Base-by-base conservation (phyloP, 768 basidiomycete genomes). In the Tulasnella sp. region DNA sequence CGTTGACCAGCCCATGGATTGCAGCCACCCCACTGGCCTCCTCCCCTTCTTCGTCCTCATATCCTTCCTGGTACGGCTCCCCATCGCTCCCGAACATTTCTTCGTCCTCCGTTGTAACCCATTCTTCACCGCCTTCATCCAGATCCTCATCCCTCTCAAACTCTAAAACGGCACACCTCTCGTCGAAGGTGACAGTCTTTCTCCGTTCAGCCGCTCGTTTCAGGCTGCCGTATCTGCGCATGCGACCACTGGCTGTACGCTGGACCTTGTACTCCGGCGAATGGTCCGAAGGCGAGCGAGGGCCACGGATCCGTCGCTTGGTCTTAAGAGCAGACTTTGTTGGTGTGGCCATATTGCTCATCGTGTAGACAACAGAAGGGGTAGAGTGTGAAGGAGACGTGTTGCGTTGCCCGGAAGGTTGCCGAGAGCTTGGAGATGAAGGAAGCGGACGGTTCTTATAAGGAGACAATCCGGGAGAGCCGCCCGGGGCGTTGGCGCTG, bases 131-230 rank as follows among this genome's bases (percentile, higher is more conserved):
- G 25, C 44, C 53, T n/a, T 27, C 43, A 3, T 58, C 46, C 22
- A 51, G 55, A 22, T 45, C 30, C 21, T 42, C 78, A 11, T 80
- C 84, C 19, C 76, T 72, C 59, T 87, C 83, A 67, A 87, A 89
- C 66, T 90, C 87, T 29, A 90, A 70, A 10, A 92, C 87, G 62
- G 92, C 88, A 63, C 85, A 87, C 10, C 80, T 77, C 62, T 87
- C 84, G 67, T 84, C 78, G 60, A 86, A 92, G 1, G 80, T 85
- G 25, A 92, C 90, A 0, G 80, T 89, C 69, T 89, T 91, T 62
- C 85, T 70, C 27, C 80, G 76, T 64, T 80, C 66, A 76, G 29
- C 68, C 64, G 46, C 67, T 65, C 60, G 54, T 29, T 51, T 42
- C 53, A 43, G 38, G 29, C 49, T 51, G 48, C 46, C 38, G 21